Conservation (phyloP, 352 stramenopile genomes). For the Phytophthora tentaculata region DNA sequence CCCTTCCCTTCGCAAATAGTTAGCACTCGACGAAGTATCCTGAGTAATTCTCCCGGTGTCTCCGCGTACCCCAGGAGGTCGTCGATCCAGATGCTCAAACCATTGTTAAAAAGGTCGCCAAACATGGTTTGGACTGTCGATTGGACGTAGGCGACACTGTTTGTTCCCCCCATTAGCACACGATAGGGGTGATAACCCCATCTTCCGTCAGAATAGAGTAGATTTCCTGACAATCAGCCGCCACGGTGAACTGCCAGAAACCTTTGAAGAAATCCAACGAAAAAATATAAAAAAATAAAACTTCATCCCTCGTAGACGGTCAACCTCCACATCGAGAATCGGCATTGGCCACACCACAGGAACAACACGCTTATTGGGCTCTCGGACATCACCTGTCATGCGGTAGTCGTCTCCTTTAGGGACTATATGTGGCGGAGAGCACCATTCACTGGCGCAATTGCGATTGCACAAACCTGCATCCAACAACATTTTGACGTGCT, state of each 20-base stretch:
- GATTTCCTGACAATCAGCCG: constrained; percentile 8
- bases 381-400: constrained; percentile 18
- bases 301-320: constrained; percentile 1
- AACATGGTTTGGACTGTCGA: constrained; percentile 17
- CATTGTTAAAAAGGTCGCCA: constrained; percentile 17
- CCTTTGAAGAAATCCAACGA: constrained; percentile 9
- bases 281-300: constrained; percentile 5
- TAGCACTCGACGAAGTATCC: background rate
- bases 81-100: constrained; percentile 2
- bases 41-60: background rate
- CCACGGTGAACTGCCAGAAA: constrained; percentile 15
- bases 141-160: constrained; percentile 4
- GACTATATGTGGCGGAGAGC: background rate
- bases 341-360: constrained; percentile 18
- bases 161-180: background rate
- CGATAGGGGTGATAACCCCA: constrained; percentile 7
- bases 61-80: constrained; percentile 15
- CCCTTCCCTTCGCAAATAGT: background rate
- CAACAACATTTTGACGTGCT: constrained; percentile 4
- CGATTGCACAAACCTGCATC: constrained; percentile 1
- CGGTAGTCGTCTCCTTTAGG: constrained; percentile 3
- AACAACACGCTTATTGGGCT: constrained; percentile 10
- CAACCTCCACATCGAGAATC: constrained; percentile 16
- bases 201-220: constrained; percentile 18
- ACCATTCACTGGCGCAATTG: background rate